Percentiles rank a stretch among this genome's conserved stretches.
These are phyloP conservation scores for Prunella vulgaris DNA, from an alignment of 257 asterid species.

Conservation along the genomic window DNA sequence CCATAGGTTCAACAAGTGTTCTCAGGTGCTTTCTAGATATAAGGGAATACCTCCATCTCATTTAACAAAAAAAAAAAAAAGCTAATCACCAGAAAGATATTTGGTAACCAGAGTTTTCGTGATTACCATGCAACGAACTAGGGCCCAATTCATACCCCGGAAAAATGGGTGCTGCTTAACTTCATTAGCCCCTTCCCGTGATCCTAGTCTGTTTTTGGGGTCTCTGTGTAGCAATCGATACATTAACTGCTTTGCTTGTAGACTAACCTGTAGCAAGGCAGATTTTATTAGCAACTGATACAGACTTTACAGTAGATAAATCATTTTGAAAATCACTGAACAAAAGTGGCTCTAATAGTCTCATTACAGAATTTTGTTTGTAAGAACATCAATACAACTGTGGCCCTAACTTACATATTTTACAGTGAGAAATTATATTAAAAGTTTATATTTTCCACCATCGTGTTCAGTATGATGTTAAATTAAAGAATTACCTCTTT, in stretches of 20 bases:
- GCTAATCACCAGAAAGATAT: background rate
- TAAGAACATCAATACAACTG: background rate
- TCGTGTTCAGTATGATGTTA: background rate
- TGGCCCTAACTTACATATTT: background rate
- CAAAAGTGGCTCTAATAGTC: background rate
- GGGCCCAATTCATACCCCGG: conserved; percentile 89
- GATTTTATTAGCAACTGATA: background rate
- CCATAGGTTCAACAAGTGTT: background rate
- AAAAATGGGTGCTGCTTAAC: conserved; percentile 87
- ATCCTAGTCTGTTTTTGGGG: conserved; percentile 87
- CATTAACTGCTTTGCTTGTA: conserved; percentile 83
- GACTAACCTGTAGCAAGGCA: conserved; percentile 58
- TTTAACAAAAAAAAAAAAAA: background rate
- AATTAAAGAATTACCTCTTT: conserved; percentile 49
- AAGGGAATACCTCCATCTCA: background rate
- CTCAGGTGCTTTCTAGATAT: background rate
- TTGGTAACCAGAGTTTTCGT: background rate
- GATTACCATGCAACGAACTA: conserved; percentile 86
- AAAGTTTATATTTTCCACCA: background rate
- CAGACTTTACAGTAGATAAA: conserved; percentile 4
- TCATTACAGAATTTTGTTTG: background rate
- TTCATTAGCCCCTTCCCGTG: conserved; percentile 90
- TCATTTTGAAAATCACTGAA: background rate
- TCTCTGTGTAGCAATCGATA: conserved; percentile 86
- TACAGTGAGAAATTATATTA: background rate